Evolutionary conservation across 257 asterid genomes (phyloP).

Genomic region (Capsicum baccatum): DNA sequence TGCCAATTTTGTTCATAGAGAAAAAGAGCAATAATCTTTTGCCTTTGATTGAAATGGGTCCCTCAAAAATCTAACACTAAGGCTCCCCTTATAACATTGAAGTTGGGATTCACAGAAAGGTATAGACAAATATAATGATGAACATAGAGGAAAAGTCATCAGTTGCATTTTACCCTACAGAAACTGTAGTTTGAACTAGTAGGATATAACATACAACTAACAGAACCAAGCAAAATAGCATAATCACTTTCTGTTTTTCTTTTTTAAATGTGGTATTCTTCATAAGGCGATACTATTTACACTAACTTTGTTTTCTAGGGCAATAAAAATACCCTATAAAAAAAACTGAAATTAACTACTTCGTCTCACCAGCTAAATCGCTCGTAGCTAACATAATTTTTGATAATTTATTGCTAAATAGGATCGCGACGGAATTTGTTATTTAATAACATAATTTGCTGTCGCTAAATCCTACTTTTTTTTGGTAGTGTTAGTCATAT

Average conservation of each 20-base stretch:
- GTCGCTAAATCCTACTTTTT: no score
- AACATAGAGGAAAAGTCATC: constrained; percentile 41
- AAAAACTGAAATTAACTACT: no score
- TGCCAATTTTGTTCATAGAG: constrained; percentile 36
- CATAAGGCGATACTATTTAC: neutral
- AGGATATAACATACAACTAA: neutral
- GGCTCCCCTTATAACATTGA: constrained; percentile 59
- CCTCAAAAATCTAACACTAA: constrained; percentile 22
- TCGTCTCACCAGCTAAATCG: no score
- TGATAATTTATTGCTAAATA: no score
- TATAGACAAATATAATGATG: constrained; percentile 44
- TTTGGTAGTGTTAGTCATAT: neutral
- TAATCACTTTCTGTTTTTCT: neutral
- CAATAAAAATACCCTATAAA: no score
- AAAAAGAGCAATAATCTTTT: neutral
- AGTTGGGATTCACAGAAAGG: constrained; percentile 45
- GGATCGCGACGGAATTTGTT: no score
- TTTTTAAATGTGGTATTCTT: neutral
- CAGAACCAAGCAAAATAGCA: neutral
- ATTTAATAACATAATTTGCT: no score
- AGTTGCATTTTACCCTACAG: constrained; percentile 49
- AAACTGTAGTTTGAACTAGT: constrained; percentile 27
- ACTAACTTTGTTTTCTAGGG: neutral
- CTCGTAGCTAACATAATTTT: no score
- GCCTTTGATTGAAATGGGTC: neutral